Evolutionary conservation across 305 asterid genomes (phyloP), one percentile per base, ranked within the genome.

Genomic region (Solanum hybrid): DNA sequence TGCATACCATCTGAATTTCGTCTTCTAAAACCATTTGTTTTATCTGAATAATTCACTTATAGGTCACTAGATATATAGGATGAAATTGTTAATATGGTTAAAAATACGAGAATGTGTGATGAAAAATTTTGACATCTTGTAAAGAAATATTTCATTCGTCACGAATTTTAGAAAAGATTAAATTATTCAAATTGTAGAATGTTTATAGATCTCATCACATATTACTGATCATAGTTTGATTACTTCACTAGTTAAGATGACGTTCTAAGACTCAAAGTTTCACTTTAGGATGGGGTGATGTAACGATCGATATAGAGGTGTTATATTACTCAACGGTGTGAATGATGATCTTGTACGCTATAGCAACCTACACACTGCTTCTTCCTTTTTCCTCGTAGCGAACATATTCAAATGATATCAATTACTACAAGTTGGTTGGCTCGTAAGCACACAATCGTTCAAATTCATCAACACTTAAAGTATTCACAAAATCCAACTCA

Each of bases 361-460:
- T 1, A 20, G 72, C 26, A 61, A 61, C 72, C 12, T 61, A 7
- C 24, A 20, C 26, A 20, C 5, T 61, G 65, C 65, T 57, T 7
- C 70, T 57, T 57, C 24, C 70, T 14, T 57, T 57, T 65, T 65
- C 5, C 12, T 61, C 12, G 26, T 61, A 22, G 12, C 12, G 26
- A 20, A 41, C 61, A 83, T 83, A 4, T 32, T 82, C 61, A 90
- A 84, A 91, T 89, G 93, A 82, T 84, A 27, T n/a, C 80, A 29
- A 79, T 57, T 80, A 77, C 72, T 31, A 79, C 65, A 45, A 34
- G 65, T 57, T 79, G 87, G 17, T 29, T 77, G n/a, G 61, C 29
- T 76, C 20, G n/a, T 29, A 81, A 68, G 37, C 29, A 65, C 31
- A 20, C 15, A 10, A 22, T 75, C 34, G 37, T 88, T 82, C 91